phyloP scores from a whole-genome alignment of 2,329 filamentous ascomycete species.

The Scytalidium sp. region DNA sequence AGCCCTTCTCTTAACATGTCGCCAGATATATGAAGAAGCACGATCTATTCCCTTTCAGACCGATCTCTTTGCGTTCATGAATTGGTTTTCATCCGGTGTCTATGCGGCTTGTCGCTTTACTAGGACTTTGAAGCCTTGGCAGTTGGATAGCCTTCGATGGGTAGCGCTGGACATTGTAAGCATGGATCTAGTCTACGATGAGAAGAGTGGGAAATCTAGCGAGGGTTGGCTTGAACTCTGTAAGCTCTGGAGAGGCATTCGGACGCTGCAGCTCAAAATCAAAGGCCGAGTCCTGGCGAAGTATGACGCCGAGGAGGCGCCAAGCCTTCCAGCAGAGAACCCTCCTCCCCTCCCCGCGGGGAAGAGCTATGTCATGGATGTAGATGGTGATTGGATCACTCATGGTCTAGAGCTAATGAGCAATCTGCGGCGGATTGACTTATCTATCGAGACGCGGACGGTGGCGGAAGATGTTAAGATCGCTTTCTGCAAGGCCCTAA shows the following conservation, averaged over 20 bases:
- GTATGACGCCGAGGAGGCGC: neutral
- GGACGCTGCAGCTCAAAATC: constrained; percentile 8
- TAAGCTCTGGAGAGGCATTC: constrained; percentile 9
- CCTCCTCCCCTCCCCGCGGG: too few species aligned
- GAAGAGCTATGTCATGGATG: constrained; percentile 6
- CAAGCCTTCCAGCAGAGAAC: too few species aligned
- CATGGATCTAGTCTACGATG: constrained; percentile 29
- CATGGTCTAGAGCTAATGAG: constrained; percentile 7
- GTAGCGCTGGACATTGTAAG: constrained; percentile 39
- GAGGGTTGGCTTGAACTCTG: constrained; percentile 14
- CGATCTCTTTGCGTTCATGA: constrained; percentile 46
- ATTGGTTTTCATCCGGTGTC: constrained; percentile 43
- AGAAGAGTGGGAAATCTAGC: neutral
- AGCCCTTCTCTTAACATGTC: constrained; percentile 34
- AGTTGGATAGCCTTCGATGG: constrained; percentile 37
- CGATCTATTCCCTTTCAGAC: constrained; percentile 36
- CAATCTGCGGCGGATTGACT: constrained; percentile 7
- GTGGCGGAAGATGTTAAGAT: constrained; percentile 7
- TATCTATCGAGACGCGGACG: constrained; percentile 15
- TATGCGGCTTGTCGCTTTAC: constrained; percentile 38
- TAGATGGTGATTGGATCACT: constrained; percentile 9
- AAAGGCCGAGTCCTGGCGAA: constrained; percentile 4
- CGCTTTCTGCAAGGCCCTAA: constrained; percentile 8
- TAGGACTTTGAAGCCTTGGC: constrained; percentile 35
- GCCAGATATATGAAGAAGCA: constrained; percentile 41